Base-by-base conservation (phyloP, 306 rosid species). In the Cucurbita pepo region DNA sequence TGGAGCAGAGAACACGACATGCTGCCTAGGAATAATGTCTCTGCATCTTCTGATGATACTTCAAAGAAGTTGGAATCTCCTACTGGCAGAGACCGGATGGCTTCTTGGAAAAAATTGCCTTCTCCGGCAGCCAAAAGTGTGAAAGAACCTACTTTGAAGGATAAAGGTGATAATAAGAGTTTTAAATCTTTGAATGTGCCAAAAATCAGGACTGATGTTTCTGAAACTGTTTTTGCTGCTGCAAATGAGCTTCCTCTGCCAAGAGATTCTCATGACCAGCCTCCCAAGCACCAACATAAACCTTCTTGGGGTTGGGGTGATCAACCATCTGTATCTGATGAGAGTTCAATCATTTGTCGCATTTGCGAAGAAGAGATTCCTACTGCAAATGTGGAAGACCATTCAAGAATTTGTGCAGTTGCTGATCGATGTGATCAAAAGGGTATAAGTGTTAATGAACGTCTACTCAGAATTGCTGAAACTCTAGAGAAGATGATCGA, bases 361-460 rank as follows among this genome's bases (percentile, higher is more conserved):
- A 94, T 94, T 82, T 94, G 99, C 69, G 99, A 94, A 90, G 99
- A 94, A 76, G 91, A 94, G 56, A 97, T 94, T 82, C 92, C 97
- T 50, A 94, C 99, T 77, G 80, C 79, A 70, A 89, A 84, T 77
- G 97, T 94, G 82, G 99, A 94, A 84, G 97, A 94, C 58, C 99
- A 94, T 85, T 94, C 90, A 53, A 89, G 89, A 86, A 84, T 91
- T 80, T 94, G 99, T 81, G 89, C 97, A 25, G 78, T 91, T 81
- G 99, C 96, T 80, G 95, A 94, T 83, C 86, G 96, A 84, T 94
- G 97, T 83, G 99, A 94, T 85, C 89, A 84, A 75, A 86, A 80
- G 81, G 99, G 99, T 80, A 72, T 89, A 76, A 88, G 88, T 83
- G 99, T 94, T 66, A 86, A 91, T 80, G 99, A 91, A 71, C 99